Evolutionary conservation across 1,139 yeast genomes (phyloP), one percentile per base, ranked within the genome.

Genomic region (Sugiyamaella neomexicana): DNA sequence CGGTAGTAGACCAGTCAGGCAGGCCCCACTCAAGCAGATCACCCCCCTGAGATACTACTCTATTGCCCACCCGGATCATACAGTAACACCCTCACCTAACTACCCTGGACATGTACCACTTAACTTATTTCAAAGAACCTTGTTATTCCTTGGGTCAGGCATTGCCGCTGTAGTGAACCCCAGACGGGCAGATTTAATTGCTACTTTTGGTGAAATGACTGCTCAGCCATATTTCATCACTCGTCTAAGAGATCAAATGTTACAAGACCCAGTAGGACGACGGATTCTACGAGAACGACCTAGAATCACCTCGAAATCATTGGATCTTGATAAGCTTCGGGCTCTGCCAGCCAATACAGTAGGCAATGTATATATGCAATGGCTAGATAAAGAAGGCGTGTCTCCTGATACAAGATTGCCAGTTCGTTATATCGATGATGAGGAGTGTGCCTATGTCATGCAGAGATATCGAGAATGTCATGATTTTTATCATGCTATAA

Each of bases 401-500:
- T 85, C 95, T 9, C 97, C 98, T 1, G 99, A 95, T 68, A 90
- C 97, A 0, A 76, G 99, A 62, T 91, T 86, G 1, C 85, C 89
- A 0, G 98, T 93, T 5, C 80, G 82, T 56, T 93, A 81, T 69
- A 89, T 93, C 41, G 95, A 89, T 61, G 90, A 93, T 67, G 95
- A 89, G 42, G 96, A 89, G 65, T 80, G 90, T 64, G 97, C 97
- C 0, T 93, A 86, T 66, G 86, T 93, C 15, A 89, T 83, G 76
- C 95, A 90, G 68, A 75, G 99, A 60, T 93, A 93, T 70, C 80
- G 99, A 52, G 98, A 93, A 68, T 91, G 97, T 67, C 99, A 93
- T 65, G 99, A 93, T 69, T 93, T 93, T 65, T 93, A 90, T 67
- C 99, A 93, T 69, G 89, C 98, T 1, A 78, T 93, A 39, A 86